These are phyloP conservation scores for Venturia oleaginea DNA, from an alignment of 2,329 filamentous ascomycete genomes.

Conservation along the genomic window DNA sequence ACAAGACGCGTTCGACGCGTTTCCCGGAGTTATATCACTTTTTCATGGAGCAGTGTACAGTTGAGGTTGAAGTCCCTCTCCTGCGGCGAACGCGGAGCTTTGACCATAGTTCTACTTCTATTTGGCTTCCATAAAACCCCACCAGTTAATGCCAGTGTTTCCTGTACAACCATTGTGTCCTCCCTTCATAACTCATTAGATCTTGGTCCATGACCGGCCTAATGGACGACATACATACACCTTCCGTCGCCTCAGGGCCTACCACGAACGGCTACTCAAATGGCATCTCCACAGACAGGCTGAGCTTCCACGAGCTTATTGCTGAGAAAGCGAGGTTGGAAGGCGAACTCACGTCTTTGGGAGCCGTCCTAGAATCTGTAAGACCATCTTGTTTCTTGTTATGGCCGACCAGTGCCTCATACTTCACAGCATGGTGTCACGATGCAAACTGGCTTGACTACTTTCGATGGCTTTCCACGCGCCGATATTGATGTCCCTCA, in stretches of 20 bases:
- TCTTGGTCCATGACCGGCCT: neutral
- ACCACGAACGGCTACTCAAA: constrained; percentile 53
- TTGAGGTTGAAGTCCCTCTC: neutral
- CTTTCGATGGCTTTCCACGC: constrained; percentile 83
- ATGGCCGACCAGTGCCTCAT: constrained; percentile 17
- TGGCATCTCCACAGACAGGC: constrained; percentile 50
- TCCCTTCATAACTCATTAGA: neutral
- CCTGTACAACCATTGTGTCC: neutral
- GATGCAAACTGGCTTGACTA: constrained; percentile 83
- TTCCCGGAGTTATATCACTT: neutral
- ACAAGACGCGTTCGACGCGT: neutral
- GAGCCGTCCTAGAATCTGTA: constrained; percentile 82
- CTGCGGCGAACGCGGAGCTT: neutral
- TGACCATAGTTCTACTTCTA: neutral
- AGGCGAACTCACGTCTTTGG: constrained; percentile 74
- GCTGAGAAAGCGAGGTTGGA: constrained; percentile 77
- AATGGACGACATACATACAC: constrained; percentile 61
- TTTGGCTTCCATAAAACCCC: neutral
- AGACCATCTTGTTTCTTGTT: constrained; percentile 23
- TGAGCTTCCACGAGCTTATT: constrained; percentile 72
- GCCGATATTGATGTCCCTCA: constrained; percentile 92
- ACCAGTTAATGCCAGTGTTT: neutral
- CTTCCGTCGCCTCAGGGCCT: constrained; percentile 70
- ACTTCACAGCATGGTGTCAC: constrained; percentile 71
- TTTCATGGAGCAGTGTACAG: neutral